Evolutionary conservation across 768 basidiomycete genomes (phyloP).

Genomic region (Leccinum uliginosum): DNA sequence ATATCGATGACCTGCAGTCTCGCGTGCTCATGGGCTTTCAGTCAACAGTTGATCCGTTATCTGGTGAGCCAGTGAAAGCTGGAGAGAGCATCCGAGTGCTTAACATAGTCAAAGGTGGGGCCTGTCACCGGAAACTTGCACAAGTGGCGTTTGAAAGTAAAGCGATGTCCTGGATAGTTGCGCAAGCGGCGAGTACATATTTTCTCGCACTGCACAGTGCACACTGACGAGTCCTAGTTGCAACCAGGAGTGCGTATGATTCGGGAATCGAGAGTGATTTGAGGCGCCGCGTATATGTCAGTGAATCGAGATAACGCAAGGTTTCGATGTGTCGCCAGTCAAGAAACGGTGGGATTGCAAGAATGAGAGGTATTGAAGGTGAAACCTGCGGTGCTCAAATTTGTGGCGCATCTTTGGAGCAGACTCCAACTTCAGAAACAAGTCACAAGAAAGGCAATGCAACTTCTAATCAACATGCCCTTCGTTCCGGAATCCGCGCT

Average conservation of each 20-base stretch:
- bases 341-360: neutral
- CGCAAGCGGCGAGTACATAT: conserved; percentile 11
- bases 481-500: too few relatives aligned
- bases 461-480: neutral
- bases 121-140: neutral
- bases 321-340: neutral
- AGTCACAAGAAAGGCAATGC: neutral
- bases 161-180: neutral
- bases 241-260: neutral
- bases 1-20: neutral
- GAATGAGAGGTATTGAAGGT: neutral
- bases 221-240: neutral
- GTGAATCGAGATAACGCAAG: neutral
- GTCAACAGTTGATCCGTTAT: neutral
- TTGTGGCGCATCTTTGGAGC: neutral
- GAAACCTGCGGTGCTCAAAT: neutral
- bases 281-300: neutral
- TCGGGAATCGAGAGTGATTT: neutral
- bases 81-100: neutral
- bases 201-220: neutral
- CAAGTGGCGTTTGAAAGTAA: conserved; percentile 3
- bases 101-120: neutral
- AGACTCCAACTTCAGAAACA: neutral
- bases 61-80: neutral
- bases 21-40: neutral